Evolutionary conservation across 352 stramenopile species (phyloP), one percentile per base, ranked within the genome.

Genomic region (Pythium aphanidermatum): DNA sequence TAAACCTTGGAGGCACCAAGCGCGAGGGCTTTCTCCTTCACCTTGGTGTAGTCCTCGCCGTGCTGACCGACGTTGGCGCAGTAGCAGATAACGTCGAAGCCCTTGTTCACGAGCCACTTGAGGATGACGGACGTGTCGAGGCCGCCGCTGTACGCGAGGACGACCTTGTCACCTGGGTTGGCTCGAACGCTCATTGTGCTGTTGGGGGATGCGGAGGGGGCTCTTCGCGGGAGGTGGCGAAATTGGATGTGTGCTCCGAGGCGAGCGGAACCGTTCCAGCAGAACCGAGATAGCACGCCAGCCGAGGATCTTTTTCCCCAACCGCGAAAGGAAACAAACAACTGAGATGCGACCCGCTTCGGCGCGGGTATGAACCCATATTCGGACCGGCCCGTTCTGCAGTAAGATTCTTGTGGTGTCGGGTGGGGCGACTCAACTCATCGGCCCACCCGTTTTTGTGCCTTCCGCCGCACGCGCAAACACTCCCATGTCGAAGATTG

Each of bases 61-160:
- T 96, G 85, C 82, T 99, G 96, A 34, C 96, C 96, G 23, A 99
- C 92, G 66, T 99, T 98, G 62, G 96, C 96, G 74, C 95, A 98
- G 87, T 99, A 99, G 73, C 92, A 96, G 64, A 98, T 96, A 23
- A 99, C 95, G 42, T 99, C 94, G 58, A 97, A 99, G 60, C 96
- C 96, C 72, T 99, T 98, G 75, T 93, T 91, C 20, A 90, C 95
- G 46, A 99, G 92, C 95, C 96, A 99, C 71, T 97, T 98, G 46
- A 99, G 87, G 76, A 98, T 98, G 49, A 98, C 95, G 55, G 95
- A 98, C 46, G 96, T 99, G 72, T 99, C 96, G 38, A 99, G 84
- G 44, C 96, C 96, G 64, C 95, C 95, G 58, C 83, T 97, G 83
- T 98, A 98, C 42, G 95, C 95, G 54, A 98, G 86, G 52, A 98